Evolutionary conservation across 108 stramenopile species (phyloP).

Genomic region (Skeletonema potamos): DNA sequence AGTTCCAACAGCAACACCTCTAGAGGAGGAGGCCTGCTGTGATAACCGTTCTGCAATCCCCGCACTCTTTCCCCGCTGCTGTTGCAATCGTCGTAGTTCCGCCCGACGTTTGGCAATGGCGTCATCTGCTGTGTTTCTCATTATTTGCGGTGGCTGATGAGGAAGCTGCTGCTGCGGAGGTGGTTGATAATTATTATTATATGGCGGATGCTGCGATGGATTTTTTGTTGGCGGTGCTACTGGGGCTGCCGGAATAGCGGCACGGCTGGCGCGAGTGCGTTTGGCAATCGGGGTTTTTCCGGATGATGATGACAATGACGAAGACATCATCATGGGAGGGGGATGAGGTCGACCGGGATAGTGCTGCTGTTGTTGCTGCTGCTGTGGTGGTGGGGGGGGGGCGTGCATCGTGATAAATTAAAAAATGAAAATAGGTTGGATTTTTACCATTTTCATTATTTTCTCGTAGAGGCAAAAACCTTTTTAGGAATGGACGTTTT

Average conservation of each 20-base stretch:
- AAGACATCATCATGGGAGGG: neutral
- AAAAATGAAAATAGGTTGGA: too few species aligned
- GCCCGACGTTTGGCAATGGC: conserved; percentile 66
- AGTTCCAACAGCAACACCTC: too few species aligned
- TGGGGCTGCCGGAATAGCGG: neutral
- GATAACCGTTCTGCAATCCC: neutral
- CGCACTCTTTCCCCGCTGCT: conserved; percentile 5
- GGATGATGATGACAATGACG: neutral
- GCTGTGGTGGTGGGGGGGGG: neutral
- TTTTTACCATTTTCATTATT: too few species aligned
- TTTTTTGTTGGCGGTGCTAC: too few species aligned
- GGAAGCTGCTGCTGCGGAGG: neutral
- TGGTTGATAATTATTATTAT: neutral
- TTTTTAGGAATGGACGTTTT: too few species aligned
- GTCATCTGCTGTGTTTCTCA: conserved; percentile 24
- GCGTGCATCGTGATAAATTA: neutral
- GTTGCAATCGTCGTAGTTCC: conserved; percentile 55
- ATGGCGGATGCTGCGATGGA: neutral
- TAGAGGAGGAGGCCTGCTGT: too few species aligned
- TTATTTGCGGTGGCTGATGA: neutral
- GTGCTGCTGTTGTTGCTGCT: neutral
- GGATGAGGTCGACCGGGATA: neutral
- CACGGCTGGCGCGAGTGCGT: neutral
- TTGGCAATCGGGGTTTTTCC: neutral
- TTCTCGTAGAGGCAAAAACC: too few species aligned